Evolutionary conservation across 2,329 filamentous ascomycete genomes (phyloP), one percentile per base, ranked within the genome.

Genomic region (Torrubiella hemipterigena): DNA sequence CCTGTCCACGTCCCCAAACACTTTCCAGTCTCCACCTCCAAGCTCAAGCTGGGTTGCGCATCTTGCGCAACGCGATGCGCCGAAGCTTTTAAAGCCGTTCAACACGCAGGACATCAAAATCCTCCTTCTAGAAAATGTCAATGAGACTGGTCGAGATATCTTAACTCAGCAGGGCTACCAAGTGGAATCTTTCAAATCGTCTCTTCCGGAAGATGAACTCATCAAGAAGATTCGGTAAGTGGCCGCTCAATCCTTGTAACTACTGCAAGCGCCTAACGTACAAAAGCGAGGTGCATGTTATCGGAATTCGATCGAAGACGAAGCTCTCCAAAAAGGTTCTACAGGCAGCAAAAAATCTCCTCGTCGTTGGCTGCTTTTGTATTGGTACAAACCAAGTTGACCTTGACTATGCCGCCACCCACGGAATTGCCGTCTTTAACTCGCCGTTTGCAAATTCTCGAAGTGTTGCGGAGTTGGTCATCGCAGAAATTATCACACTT

Each of bases 371-470:
- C 38, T 98, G 91, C 65, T 98, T 98, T 71, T 98, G 91, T 58
- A 98, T 98, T 48, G 91, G 91, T 42, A 98, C 91, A 35, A 96
- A 93, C 63, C 86, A 93, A 56, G 86, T 94, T 42, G 80, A 93
- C 53, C 74, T 93, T 37, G 72, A 84, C 38, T 89, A 76, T 51
- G 85, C 86, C 18, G 85, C 85, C 29, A 69, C 71, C 44, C 75
- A 82, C 51, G 86, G 91, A 43, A 94, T 96, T 53, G 86, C 87
- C 21, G 91, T 98, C 41, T 98, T 98, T 75, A 98, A 98, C 63
- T 96, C 91, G 27, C 91, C 91, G 2, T 98, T 98, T 61, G 87
- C 83, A 61, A 98, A 98, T 63, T 96, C 89, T 7, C 81, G 91
- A 54, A 93, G 84, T 53, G 91, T 98, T 31, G 91, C 91, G 34